Base-by-base conservation (phyloP, 2,329 filamentous ascomycete species). In the Pseudocercospora fuligena region DNA sequence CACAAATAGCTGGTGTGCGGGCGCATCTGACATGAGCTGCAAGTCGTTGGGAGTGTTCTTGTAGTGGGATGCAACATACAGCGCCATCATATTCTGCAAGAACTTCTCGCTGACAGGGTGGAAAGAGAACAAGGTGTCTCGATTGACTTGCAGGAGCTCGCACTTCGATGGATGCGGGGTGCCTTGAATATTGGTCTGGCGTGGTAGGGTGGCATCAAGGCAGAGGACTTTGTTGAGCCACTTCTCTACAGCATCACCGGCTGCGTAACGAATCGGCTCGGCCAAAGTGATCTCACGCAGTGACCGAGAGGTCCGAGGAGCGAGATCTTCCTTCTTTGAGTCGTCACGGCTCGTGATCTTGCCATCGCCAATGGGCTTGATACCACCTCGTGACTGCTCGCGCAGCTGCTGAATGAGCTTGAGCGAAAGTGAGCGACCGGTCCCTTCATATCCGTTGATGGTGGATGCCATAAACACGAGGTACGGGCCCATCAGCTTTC, bases 381-480 rank as follows among this genome's bases (percentile, higher is more conserved):
- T 80, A 19, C 85, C 86, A 46, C 88, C 88, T 73, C 92, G 86
- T 36, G 94, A 96, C 78, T 99, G 94, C 75, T 99, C 94, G 66
- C 95, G 90, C 25, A 99, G 87, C 80, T 99, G 94, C 78, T 98
- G 96, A 70, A 99, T 97, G 71, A 99, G 86, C 82, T 99, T 99
- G 62, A 99, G 83, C 0, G 95, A 98, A 5, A 99, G 85, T 0
- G 95, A 98, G 65, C 95, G 89, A 47, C 95, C 95, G 6, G 95
- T 99, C 64, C 95, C 95, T 82, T 99, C 95, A 78, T 99, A 99
- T 66, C 95, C 95, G 77, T 98, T 98, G 82, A 99, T 97, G 1
- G 95, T 99, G 0, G 95, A 99, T 0, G 96, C 93, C 95, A 99
- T 98, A 81, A 99, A 99, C 8, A 98, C 93, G 43, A 99, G 84